Base-by-base conservation (phyloP, 768 basidiomycete genomes). In the Termitomyces sp. region DNA sequence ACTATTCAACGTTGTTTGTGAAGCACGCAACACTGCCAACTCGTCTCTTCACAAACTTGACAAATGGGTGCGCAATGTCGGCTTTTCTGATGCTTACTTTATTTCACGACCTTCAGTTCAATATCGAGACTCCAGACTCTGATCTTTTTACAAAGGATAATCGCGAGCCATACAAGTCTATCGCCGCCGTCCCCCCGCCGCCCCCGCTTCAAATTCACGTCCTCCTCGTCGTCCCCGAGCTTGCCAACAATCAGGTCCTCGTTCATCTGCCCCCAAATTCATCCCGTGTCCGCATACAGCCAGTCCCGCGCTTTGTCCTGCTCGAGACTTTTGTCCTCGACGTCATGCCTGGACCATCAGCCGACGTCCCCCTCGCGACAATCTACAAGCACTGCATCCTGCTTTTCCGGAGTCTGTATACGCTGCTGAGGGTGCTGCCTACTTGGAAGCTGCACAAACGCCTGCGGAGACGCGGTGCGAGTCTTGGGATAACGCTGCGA, bases 361-460 rank as follows among this genome's bases (percentile, higher is more conserved):
- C 68, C 47, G 85, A 87, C 56, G 75, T 87, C 38, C 80, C 84
- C 14, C 81, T 86, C 35, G 78, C 90, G 0, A 87, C 85, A 12
- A 85, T 90, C 52, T 93, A 93, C 78, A 93, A 93, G 69, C 85
- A 91, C 62, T 83, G 86, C 35, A 92, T 93, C 63, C 79, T 87
- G 32, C 77, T 91, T 19, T 93, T 92, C 73, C 79, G 90, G 48
- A 88, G 87, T 64, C 65, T 89, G 6, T 93, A 74, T 74, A 85
- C 83, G 51, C 69, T 92, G 42, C 75, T 92, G 45, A 79, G 88
- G 51, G 76, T 90, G 24, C 77, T 91, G 3, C 90, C 90, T 17
- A 75, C 86, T 0, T 93, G 89, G 88, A 85, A 80, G 66, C 77
- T 87, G 49, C 79, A 79, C 68, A 84, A 80, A 64, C 81, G 82